Percentiles rank a stretch among this genome's conserved stretches.
Evolutionary conservation across 2,329 filamentous ascomycete species (phyloP).

Genomic region (Penicillium sp.): DNA sequence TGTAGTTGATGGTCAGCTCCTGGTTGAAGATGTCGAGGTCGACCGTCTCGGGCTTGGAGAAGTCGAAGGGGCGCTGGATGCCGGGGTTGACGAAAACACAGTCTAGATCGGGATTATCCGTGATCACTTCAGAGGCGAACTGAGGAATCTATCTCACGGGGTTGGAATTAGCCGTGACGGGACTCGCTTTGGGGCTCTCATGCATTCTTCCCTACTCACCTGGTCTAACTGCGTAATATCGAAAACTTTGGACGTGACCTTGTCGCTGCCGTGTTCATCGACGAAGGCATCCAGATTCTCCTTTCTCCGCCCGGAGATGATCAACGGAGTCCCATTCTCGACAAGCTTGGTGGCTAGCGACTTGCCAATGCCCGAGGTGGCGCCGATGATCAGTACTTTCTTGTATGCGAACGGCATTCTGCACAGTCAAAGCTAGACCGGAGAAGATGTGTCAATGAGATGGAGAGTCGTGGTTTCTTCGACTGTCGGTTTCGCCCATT

Average conservation of each 20-base stretch:
- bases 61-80: conserved; percentile 18
- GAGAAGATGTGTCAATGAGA: too few species aligned
- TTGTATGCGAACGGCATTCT: conserved; percentile 49
- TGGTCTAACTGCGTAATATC: conserved; percentile 52
- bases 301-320: conserved; percentile 52
- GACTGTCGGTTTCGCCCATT: not conserved
- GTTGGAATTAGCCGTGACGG: too few species aligned
- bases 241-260: conserved; percentile 46
- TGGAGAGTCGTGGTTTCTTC: not conserved
- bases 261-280: conserved; percentile 46
- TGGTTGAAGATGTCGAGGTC: conserved; percentile 19
- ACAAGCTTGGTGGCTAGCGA: conserved; percentile 52
- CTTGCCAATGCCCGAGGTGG: conserved; percentile 46
- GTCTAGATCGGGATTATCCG: conserved; percentile 16
- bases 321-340: conserved; percentile 47
- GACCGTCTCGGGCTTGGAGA: conserved; percentile 15
- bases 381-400: conserved; percentile 55
- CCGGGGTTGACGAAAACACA: conserved; percentile 20
- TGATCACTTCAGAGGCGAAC: conserved; percentile 23
- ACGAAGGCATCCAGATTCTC: conserved; percentile 52
- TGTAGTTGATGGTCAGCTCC: conserved; percentile 18
- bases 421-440: too few species aligned
- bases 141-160: conserved; percentile 18
- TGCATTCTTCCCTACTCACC: conserved; percentile 37
- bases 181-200: too few species aligned